Evolutionary conservation across 2,329 filamentous ascomycete species (phyloP).

Genomic region (Hymenoscyphus repandus): DNA sequence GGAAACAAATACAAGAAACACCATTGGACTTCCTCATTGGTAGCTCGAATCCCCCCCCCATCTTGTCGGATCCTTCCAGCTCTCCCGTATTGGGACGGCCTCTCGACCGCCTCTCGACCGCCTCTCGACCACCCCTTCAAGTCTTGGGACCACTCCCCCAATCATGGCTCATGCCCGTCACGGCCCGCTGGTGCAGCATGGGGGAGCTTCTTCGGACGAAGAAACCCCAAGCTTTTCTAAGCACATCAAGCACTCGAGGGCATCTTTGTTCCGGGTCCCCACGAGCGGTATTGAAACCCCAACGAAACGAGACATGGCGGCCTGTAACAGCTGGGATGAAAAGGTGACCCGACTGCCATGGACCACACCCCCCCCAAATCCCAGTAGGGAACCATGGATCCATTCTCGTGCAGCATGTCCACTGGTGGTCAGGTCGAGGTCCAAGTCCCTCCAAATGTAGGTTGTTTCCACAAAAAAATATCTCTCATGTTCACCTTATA

Average conservation of each 20-base stretch:
- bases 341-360: too few relatives aligned
- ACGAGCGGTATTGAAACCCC: constrained; percentile 23
- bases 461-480: constrained; percentile 18
- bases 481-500: constrained; percentile 15
- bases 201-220: neutral
- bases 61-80: too few relatives aligned
- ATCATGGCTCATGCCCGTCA: constrained; percentile 2
- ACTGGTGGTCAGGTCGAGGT: too few relatives aligned
- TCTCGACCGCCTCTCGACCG: too few relatives aligned
- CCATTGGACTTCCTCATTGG: neutral
- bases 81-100: too few relatives aligned
- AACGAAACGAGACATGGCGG: constrained; percentile 24
- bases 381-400: too few relatives aligned
- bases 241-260: too few relatives aligned
- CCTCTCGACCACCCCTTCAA: too few relatives aligned
- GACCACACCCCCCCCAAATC: too few relatives aligned
- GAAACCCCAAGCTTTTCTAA: neutral
- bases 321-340: constrained; percentile 1
- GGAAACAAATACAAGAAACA: neutral
- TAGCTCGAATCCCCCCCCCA: neutral
- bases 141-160: neutral
- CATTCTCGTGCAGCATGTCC: too few relatives aligned
- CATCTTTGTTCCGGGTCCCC: constrained; percentile 3
- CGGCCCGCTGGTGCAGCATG: constrained; percentile 3
- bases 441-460: neutral